Conservation (phyloP, 768 basidiomycete genomes). For the Kwoniella europaea region DNA sequence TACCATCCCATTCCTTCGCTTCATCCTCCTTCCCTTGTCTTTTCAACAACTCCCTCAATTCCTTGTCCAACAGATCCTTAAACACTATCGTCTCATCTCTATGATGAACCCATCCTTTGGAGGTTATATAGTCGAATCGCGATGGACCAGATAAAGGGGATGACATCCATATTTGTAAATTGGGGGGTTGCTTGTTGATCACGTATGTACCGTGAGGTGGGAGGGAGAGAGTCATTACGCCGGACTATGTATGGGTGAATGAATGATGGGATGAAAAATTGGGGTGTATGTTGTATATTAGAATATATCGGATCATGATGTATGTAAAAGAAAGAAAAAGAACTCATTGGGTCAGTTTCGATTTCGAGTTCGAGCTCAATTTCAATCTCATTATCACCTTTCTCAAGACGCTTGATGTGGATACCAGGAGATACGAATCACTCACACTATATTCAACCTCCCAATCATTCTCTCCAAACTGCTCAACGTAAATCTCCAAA, state of each 20-base stretch:
- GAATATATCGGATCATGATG: background rate
- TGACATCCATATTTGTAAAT: conserved; percentile 57
- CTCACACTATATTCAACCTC: conserved; percentile 57
- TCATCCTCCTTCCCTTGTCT: conserved; percentile 30
- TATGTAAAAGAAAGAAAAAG: background rate
- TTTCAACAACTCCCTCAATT: conserved; percentile 42
- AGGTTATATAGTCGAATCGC: conserved; percentile 45
- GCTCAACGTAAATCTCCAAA: conserved; percentile 49
- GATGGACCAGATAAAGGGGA: conserved; percentile 54
- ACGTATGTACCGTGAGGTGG: conserved; percentile 58
- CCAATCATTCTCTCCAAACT: conserved; percentile 48
- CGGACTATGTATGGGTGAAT: conserved; percentile 42
- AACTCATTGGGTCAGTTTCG: background rate
- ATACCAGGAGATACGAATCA: background rate
- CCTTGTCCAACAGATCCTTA: conserved; percentile 45
- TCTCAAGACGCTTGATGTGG: background rate
- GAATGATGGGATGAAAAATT: background rate
- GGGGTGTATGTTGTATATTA: background rate
- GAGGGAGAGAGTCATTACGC: conserved; percentile 52
- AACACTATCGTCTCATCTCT: conserved; percentile 39
- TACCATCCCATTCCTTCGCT: conserved; percentile 39
- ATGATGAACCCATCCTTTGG: conserved; percentile 48
- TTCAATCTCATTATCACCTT: too few relatives aligned
- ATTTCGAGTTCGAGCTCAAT: too few relatives aligned
- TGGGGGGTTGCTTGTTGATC: conserved; percentile 58